Percentiles rank a stretch among this genome's conserved stretches.
These are phyloP conservation scores for Acaromyces ingoldii DNA, from an alignment of 1,284 basidiomycete genomes.

Conservation along the genomic window DNA sequence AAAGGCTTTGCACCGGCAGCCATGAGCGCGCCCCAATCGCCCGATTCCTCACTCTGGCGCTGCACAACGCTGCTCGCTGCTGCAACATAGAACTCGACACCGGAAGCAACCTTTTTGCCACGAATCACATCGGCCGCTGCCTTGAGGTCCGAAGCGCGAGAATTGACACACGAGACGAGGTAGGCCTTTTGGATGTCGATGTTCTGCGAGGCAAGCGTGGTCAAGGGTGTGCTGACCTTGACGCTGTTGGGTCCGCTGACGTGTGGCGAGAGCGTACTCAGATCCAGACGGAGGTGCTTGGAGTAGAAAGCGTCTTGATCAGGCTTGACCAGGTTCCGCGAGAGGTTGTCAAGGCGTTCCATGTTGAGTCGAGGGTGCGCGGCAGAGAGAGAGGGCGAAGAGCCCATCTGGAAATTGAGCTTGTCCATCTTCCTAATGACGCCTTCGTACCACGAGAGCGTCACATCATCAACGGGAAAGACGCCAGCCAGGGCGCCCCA, in stretches of 20 bases:
- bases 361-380: constrained; percentile 80
- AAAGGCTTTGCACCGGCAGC: constrained; percentile 83
- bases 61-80: constrained; percentile 90
- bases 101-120: constrained; percentile 72
- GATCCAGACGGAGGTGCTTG: constrained; percentile 83
- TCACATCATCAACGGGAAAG: constrained; percentile 83
- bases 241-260: constrained; percentile 97
- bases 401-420: constrained; percentile 63
- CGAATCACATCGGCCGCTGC: constrained; percentile 83
- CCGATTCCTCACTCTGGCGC: constrained; percentile 74
- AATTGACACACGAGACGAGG: constrained; percentile 97
- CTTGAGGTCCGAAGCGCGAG: constrained; percentile 87
- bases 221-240: constrained; percentile 87
- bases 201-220: constrained; percentile 66
- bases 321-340: constrained; percentile 64
- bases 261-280: constrained; percentile 88
- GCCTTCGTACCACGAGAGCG: constrained; percentile 83
- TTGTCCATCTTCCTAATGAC: constrained; percentile 71
- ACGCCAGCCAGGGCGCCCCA: constrained; percentile 96
- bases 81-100: constrained; percentile 95
- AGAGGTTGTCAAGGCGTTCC: constrained; percentile 60
- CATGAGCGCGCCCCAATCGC: constrained; percentile 83
- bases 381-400: constrained; percentile 57
- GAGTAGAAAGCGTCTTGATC: constrained; percentile 79
- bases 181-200: constrained; percentile 95